Base-by-base conservation (phyloP, 495 filamentous ascomycete species). In the Penicillium ucsense region DNA sequence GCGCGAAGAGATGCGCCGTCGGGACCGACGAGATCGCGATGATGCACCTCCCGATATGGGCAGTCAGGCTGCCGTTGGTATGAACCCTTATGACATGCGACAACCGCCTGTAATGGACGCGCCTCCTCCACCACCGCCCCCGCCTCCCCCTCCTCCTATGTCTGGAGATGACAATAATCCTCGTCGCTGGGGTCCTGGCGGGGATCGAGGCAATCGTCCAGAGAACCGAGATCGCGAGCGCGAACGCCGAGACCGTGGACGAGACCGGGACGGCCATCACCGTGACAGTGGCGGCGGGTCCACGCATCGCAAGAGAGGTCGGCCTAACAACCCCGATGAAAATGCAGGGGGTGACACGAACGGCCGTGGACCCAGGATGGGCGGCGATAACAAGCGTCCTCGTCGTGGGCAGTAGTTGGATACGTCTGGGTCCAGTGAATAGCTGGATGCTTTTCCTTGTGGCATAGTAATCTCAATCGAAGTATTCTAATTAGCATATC, bases 381-480 rank as follows among this genome's bases (percentile, higher is more conserved):
- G 67, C 27, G 60, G 56, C 48, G 71, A 74, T 3, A 74, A 55
- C 49, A 74, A 74, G 48, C 66, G 71, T 31, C 64, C 67, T 41
- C 66, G 71, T 41, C 67, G 71, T 35, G 71, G 71, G 43, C 56
- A 53, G 33, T 72, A 53, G 68, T 3, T 34, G 8, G 11, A 20
- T 20, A 20, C 20, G 20, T 20, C 20, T 20, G 20, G 20, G 20
- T 20, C 20, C 20, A 20, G 20, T 20, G 20, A 20, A 20, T 20
- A 20, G 20, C 20, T 20, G 20, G 20, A 20, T 20, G 2, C 20
- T 20, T 20, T 20, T 20, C 20, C 20, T 20, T 20, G 20, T 20
- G 20, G 20, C 20, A 20, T 20, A 20, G 20, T 20, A 20, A 1
- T 20, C 20, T 20, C 20, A 20, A 20, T 20, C 20, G 2, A 20